These are phyloP conservation scores for Thelonectria discophora DNA, from an alignment of 2,329 filamentous ascomycete genomes.

Conservation along the genomic window DNA sequence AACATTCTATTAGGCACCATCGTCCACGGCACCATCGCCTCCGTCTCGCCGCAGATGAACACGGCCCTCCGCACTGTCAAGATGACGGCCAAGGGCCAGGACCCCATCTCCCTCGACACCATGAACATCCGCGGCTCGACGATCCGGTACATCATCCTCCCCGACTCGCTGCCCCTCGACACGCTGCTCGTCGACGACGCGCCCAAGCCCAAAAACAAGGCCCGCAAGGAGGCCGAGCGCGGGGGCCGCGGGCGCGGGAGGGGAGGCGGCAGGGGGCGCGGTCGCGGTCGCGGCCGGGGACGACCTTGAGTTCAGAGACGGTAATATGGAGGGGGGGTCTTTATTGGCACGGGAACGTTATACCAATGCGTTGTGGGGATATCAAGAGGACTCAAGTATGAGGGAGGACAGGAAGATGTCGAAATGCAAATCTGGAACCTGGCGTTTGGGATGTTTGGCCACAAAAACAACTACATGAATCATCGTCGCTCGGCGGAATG, in stretches of 20 bases:
- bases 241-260: slow-evolving; percentile 63
- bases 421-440: slow-evolving; percentile 44
- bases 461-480: slow-evolving; percentile 42
- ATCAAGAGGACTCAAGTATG: slow-evolving; percentile 23
- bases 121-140: slow-evolving; percentile 98
- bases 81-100: slow-evolving; percentile 90
- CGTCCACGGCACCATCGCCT: slow-evolving; percentile 94
- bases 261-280: slow-evolving; percentile 64
- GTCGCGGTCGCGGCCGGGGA: slow-evolving; percentile 55
- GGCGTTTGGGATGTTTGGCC: slow-evolving; percentile 50
- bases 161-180: slow-evolving; percentile 93
- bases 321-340: slow-evolving; percentile 8
- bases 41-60: slow-evolving; percentile 98
- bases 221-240: slow-evolving; percentile 84
- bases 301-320: slow-evolving; percentile 33
- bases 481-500: slow-evolving; percentile 34
- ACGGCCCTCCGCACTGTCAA: slow-evolving; percentile 94
- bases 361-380: slow-evolving; percentile 19
- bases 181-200: slow-evolving; percentile 95
- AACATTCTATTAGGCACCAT: slow-evolving; percentile 75
- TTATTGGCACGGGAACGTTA: slow-evolving; percentile 10
- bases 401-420: slow-evolving; percentile 34
- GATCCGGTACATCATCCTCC: slow-evolving; percentile 95
- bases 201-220: slow-evolving; percentile 99
- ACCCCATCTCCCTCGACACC: slow-evolving; percentile 87